These are phyloP conservation scores for Angomonas ambiguus DNA, from an alignment of 208 protist genomes.

Conservation along the genomic window DNA sequence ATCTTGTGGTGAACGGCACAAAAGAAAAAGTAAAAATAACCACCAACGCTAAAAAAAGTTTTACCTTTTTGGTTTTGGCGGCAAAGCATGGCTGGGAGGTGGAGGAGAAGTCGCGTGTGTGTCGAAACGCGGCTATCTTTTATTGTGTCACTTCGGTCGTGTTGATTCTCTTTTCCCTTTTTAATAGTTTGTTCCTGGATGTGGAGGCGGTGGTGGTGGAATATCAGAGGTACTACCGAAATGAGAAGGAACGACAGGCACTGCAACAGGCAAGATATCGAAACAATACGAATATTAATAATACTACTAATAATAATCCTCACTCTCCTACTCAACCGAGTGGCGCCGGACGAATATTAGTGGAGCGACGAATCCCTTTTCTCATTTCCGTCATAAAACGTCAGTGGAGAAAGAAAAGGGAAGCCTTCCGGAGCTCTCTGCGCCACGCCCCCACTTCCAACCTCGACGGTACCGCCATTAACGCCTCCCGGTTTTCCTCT, in stretches of 20 bases:
- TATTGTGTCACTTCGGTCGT: conserved; percentile 39
- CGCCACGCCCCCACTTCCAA: too few relatives aligned
- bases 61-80: conserved; percentile 67
- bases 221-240: neutral
- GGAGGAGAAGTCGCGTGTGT: conserved; percentile 41
- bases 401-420: neutral
- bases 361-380: neutral
- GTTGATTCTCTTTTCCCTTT: conserved; percentile 11
- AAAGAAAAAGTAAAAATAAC: conserved; percentile 22
- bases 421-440: neutral
- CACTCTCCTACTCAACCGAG: too few relatives aligned
- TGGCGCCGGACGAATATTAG: too few relatives aligned
- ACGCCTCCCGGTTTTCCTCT: neutral
- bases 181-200: neutral
- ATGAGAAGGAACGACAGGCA: too few relatives aligned
- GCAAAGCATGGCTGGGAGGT: conserved; percentile 57
- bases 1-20: conserved; percentile 33
- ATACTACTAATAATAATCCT: neutral
- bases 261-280: neutral
- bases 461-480: too few relatives aligned
- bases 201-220: neutral
- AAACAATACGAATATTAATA: neutral
- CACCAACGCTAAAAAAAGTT: conserved; percentile 9
- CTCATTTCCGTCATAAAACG: neutral
- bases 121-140: conserved; percentile 36